Conservation (phyloP, 228 moss, liverwort and hornwort species). For the Sphagnum fallax region DNA sequence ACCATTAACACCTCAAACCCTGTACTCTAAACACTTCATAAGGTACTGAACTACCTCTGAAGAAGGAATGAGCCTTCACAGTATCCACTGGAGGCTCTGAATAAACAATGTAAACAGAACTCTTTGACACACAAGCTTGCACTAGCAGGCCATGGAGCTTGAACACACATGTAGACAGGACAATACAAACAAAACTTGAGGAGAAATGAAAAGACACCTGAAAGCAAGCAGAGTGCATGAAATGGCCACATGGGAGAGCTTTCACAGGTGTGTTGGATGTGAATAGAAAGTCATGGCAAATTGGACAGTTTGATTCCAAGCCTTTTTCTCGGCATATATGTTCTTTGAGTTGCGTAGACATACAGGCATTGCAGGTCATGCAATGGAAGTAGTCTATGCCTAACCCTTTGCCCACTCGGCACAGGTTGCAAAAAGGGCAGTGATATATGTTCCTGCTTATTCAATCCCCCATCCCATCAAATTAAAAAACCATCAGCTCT, state of each 20-base stretch:
- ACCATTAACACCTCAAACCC: too few relatives aligned
- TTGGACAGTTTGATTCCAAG: slow-evolving; percentile 93
- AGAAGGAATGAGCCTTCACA: too few relatives aligned
- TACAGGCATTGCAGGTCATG: slow-evolving; percentile 97
- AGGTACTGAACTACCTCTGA: too few relatives aligned
- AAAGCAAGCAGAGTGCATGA: slow-evolving; percentile 98
- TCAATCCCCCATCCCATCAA: too few relatives aligned
- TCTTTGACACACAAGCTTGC: too few relatives aligned
- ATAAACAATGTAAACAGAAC: too few relatives aligned
- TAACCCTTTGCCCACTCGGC: slow-evolving; percentile 94
- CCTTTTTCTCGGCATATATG: slow-evolving; percentile 95
- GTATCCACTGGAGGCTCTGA: too few relatives aligned
- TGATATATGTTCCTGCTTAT: slow-evolving; percentile 83
- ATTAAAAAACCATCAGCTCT: too few relatives aligned
- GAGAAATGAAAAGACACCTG: slow-evolving; percentile 32
- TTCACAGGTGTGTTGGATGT: slow-evolving; percentile 94
- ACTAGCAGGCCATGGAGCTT: too few relatives aligned
- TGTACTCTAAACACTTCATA: too few relatives aligned
- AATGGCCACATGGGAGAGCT: slow-evolving; percentile 95
- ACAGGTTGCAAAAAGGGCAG: slow-evolving; percentile 97
- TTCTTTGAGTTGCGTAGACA: slow-evolving; percentile 71
- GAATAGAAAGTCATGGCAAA: slow-evolving; percentile 95
- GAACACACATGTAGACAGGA: too few relatives aligned
- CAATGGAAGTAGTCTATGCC: slow-evolving; percentile 96
- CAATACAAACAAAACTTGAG: too few relatives aligned